phyloP scores from a whole-genome alignment of 345 rosid species.

The Syzygium grande region DNA sequence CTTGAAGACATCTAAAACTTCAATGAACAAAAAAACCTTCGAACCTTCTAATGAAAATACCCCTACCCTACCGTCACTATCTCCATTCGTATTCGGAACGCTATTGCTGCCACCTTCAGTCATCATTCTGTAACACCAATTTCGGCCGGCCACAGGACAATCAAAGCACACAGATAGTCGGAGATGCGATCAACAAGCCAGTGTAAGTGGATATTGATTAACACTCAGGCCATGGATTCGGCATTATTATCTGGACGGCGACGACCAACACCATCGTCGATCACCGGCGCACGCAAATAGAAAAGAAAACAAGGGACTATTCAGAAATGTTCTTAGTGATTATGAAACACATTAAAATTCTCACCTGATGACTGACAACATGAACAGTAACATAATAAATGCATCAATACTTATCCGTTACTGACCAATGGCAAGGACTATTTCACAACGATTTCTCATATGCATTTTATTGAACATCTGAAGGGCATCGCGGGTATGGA shows the following conservation, averaged over 20 bases:
- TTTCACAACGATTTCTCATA: not conserved
- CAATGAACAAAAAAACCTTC: not conserved
- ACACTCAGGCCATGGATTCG: not conserved
- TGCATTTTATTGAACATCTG: not conserved
- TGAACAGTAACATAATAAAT: not conserved
- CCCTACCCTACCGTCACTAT: no score
- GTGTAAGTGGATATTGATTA: not conserved
- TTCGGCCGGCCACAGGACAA: no score
- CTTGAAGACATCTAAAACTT: not conserved
- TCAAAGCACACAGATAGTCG: not conserved
- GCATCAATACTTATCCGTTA: not conserved
- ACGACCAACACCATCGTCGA: fast-evolving
- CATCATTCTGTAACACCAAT: no score
- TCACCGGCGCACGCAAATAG: not conserved
- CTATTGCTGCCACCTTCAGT: no score
- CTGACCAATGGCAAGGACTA: not conserved
- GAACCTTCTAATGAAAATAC: not conserved
- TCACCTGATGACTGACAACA: not conserved
- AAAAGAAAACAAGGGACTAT: no score
- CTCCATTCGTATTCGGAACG: no score
- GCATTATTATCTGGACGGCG: not conserved
- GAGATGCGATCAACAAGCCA: not conserved
- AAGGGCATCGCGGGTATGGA: not conserved
- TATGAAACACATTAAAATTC: not conserved
- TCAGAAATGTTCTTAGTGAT: not conserved